Evolutionary conservation across 164 flowering plant species (phyloP), one percentile per base, ranked within the genome.

Genomic region (Cinnamomum chago): DNA sequence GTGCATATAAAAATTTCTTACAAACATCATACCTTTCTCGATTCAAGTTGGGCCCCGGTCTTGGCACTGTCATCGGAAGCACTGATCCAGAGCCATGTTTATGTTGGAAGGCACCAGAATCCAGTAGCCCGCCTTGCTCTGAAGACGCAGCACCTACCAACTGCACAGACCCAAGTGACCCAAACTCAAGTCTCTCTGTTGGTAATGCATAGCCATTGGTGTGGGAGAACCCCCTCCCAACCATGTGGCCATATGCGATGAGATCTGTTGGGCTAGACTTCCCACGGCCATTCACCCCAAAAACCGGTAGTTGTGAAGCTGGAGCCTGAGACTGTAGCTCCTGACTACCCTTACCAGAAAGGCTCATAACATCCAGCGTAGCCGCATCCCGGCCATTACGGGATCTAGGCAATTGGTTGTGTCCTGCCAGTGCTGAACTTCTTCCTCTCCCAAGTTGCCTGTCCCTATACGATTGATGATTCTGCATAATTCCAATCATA

Each of bases 401-500:
- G 40, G 89, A 81, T 74, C 87, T 86, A 50, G 75, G 80, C 33
- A 69, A 33, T 22, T 68, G 52, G 55, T 51, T 67, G 62, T 80
- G 68, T 50, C 22, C 55, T 17, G 62, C 70, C 65, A 75, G 76
- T 27, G 72, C 77, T 30, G 76, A 82, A 78, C 73, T 77, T 75
- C 91, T 85, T 76, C 87, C 91, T 78, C 89, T 88, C 65, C 79
- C 76, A 15, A 79, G 35, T 5, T 78, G 68, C 76, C 83, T 85
- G 24, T 86, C 88, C 81, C 83, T 79, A 72, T 84, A 84, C 6
- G 76, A 68, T 22, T 71, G 80, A 73, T 83, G 89, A 75, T 83
- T 90, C 98, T 92, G 90, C 88, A 85, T 77, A 79, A 76, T 50
- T 23, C 60, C 75, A 64, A 72, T 27, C 60, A 64, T 74, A 65